Evolutionary conservation across 2,329 filamentous ascomycete species (phyloP).

Genomic region (Byssothecium circinans): DNA sequence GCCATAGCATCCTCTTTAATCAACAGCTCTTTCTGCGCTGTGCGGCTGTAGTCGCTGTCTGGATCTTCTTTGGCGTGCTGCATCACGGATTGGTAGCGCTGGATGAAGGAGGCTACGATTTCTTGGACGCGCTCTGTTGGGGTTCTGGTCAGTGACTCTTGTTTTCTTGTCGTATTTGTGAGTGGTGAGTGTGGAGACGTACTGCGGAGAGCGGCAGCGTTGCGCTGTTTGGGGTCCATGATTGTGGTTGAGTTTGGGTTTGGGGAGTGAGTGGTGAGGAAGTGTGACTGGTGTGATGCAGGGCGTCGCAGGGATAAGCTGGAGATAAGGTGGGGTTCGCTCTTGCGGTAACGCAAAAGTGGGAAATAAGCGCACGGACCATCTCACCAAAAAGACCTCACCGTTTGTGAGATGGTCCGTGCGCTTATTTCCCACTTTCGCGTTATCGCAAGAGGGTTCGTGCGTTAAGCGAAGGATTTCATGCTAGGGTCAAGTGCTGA

Average conservation of each 20-base stretch:
- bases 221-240: constrained; percentile 48
- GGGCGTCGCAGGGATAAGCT: too few relatives aligned
- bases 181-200: neutral
- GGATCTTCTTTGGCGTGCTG: constrained; percentile 2
- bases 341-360: too few relatives aligned
- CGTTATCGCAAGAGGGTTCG: too few relatives aligned
- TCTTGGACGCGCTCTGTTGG: constrained; percentile 8
- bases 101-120: constrained; percentile 1
- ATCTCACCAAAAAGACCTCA: too few relatives aligned
- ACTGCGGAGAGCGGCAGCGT: constrained; percentile 46
- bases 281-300: neutral
- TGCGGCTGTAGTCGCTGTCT: constrained; percentile 6
- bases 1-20: constrained; percentile 9
- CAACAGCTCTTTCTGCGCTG: constrained; percentile 6
- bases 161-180: neutral
- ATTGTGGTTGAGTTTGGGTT: neutral
- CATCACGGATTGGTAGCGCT: constrained; percentile 8
- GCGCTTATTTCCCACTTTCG: too few relatives aligned
- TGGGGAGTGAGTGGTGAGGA: neutral
- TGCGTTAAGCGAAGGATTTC: too few relatives aligned
- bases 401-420: too few relatives aligned
- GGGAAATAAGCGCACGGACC: too few relatives aligned
- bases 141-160: neutral
- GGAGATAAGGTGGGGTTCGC: too few relatives aligned
- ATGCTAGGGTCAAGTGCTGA: too few relatives aligned